Evolutionary conservation across 2,329 filamentous ascomycete genomes (phyloP), one percentile per base, ranked within the genome.

Genomic region (Clarireedia hainanense): DNA sequence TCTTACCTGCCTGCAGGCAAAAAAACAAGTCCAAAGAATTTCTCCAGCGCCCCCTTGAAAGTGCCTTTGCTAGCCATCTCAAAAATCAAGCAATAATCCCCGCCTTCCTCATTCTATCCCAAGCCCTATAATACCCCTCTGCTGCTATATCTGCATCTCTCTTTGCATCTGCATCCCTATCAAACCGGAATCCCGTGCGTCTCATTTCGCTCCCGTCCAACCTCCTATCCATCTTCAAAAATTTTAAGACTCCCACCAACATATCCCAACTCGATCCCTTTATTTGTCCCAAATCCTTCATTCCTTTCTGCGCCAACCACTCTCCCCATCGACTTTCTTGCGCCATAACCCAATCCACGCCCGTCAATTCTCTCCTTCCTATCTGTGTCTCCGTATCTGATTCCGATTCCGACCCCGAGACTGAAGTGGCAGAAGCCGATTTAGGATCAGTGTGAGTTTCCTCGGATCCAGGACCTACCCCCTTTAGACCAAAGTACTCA

Each of bases 401-500:
- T 9, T 34, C 30, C 5, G 30, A 34, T 34, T 34, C 30, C 4
- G 30, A 34, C 30, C 30, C 30, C 30, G 30, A 34, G 30, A 12
- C 9, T 12, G 30, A 34, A 9, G 30, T 34, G 12, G 30, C 3
- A 34, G 30, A 34, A 34, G 30, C 30, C 10, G 30, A 34, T 3
- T 4, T 4, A 34, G 30, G 27, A 30, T 30, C 9, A 7, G 12
- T 30, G 6, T 30, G 6, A 2, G 7, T 34, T 12, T 12, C 30
- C 9, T 34, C 30, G 9, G 9, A 4, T 34, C 68, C 64, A 3
- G 70, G 69, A 48, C 71, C 65, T 6, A 68, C 70, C 1, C 74
- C 74, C 59, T 72, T 72, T 40, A 77, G 64, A 2, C 73, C 72
- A 65, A 76, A 76, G 60, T 75, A 76, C 6, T 72, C 68, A 61